A percentile compares a stretch with the other conserved stretches of the same genome.
Conservation (phyloP, 2,329 filamentous ascomycete species). For the Ploettnerulaceae sp. region DNA sequence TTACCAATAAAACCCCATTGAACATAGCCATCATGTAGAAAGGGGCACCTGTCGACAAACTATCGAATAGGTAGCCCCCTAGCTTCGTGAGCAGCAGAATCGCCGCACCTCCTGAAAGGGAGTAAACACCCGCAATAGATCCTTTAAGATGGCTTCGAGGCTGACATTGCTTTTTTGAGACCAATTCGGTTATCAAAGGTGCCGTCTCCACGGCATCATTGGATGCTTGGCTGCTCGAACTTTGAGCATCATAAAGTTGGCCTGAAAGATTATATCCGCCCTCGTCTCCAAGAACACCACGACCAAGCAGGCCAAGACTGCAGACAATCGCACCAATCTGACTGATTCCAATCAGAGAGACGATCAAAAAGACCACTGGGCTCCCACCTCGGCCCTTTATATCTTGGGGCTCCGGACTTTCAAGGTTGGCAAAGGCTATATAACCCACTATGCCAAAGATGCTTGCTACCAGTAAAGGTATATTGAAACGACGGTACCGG, state of each 20-base stretch:
- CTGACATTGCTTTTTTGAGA: constrained; percentile 15
- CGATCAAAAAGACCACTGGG: constrained; percentile 67
- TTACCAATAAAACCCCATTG: constrained; percentile 66
- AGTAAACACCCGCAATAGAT: constrained; percentile 91
- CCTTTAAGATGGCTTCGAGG: constrained; percentile 63
- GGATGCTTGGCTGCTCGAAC: not conserved
- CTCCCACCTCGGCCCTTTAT: constrained; percentile 62
- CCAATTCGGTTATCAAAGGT: constrained; percentile 24
- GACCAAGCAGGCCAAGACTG: constrained; percentile 81
- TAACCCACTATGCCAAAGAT: constrained; percentile 75
- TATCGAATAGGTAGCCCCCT: constrained; percentile 82
- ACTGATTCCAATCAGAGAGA: constrained; percentile 78
- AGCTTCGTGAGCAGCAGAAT: constrained; percentile 90
- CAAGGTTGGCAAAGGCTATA: constrained; percentile 65
- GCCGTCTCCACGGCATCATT: constrained; percentile 21
- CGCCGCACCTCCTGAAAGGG: constrained; percentile 80
- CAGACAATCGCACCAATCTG: constrained; percentile 97
- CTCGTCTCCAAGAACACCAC: constrained; percentile 61
- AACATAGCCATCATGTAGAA: constrained; percentile 94
- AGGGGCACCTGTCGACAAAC: constrained; percentile 65
- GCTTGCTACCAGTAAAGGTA: constrained; percentile 69
- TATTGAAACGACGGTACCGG: constrained; percentile 59
- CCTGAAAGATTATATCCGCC: constrained; percentile 32
- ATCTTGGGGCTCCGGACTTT: constrained; percentile 68
- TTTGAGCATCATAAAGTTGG: constrained; percentile 24